Evolutionary conservation across 768 basidiomycete genomes (phyloP).

Genomic region (Pleurotus eryngii): DNA sequence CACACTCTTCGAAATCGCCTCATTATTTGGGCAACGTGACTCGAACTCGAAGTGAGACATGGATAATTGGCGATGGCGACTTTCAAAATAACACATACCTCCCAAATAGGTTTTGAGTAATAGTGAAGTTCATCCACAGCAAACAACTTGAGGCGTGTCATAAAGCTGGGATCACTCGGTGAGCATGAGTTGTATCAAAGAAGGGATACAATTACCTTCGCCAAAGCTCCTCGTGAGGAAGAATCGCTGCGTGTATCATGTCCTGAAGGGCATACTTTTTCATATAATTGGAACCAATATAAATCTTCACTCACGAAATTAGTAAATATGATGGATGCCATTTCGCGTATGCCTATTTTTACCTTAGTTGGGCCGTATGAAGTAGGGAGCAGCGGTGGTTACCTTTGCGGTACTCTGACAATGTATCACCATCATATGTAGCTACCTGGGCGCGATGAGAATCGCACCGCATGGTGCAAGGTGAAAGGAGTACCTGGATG

Average conservation of each 20-base stretch:
- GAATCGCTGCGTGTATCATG: constrained; percentile 79
- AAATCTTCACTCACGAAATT: constrained; percentile 62
- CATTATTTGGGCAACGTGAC: constrained; percentile 80
- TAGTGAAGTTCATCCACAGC: constrained; percentile 88
- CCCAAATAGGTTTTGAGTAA: constrained; percentile 77
- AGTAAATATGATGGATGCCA: constrained; percentile 79
- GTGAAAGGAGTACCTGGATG: constrained; percentile 36
- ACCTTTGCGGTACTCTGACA: constrained; percentile 64
- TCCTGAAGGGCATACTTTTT: constrained; percentile 44
- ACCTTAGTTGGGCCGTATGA: neutral
- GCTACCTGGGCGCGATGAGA: constrained; percentile 40
- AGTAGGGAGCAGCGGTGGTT: constrained; percentile 8
- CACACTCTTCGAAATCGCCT: constrained; percentile 74
- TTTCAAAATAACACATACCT: constrained; percentile 40
- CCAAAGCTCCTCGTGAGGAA: constrained; percentile 85
- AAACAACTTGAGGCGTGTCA: constrained; percentile 73
- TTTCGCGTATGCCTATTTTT: constrained; percentile 60
- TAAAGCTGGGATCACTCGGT: constrained; percentile 45
- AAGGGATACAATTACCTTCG: constrained; percentile 45
- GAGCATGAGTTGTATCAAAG: neutral
- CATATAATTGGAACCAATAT: neutral
- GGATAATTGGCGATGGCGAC: too few relatives aligned
- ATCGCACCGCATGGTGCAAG: too few relatives aligned
- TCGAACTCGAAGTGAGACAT: constrained; percentile 21
- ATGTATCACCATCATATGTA: constrained; percentile 89